Evolutionary conservation across 2,329 filamentous ascomycete species (phyloP).

Genomic region (Pestalotiopsis fici): DNA sequence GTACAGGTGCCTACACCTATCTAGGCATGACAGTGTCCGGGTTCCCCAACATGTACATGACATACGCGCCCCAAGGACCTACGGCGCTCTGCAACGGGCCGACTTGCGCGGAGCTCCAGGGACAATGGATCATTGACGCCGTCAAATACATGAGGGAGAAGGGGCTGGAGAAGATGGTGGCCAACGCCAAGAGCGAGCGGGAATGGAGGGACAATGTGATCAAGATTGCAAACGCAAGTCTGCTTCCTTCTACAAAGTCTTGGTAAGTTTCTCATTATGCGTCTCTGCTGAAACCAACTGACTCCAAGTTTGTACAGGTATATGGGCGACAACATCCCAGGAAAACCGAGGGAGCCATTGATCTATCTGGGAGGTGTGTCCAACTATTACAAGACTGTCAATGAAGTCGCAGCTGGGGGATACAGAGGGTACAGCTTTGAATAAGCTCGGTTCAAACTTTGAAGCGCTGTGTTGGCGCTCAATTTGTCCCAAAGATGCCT

Average conservation of each 20-base stretch:
- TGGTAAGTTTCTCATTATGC: conserved; percentile 18
- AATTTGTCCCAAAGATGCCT: too few relatives aligned
- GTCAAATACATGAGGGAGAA: conserved; percentile 31
- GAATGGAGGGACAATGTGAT: conserved; percentile 30
- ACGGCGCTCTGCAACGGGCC: conserved; percentile 39
- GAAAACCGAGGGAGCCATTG: conserved; percentile 35
- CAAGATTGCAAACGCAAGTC: conserved; percentile 25
- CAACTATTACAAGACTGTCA: conserved; percentile 11
- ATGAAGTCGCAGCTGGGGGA: not conserved
- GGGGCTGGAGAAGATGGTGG: conserved; percentile 29
- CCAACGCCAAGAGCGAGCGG: conserved; percentile 25
- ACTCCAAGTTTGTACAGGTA: conserved; percentile 23
- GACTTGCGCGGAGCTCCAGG: conserved; percentile 38
- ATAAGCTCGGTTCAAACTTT: not conserved
- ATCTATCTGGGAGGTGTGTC: conserved; percentile 29
- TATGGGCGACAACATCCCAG: conserved; percentile 40
- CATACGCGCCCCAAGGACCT: conserved; percentile 40
- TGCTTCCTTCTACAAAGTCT: conserved; percentile 30
- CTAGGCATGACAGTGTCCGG: conserved; percentile 39
- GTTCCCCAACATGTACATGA: conserved; percentile 48
- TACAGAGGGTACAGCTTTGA: conserved; percentile 2
- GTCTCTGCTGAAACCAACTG: not conserved
- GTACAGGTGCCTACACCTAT: conserved; percentile 31
- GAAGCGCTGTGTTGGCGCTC: too few relatives aligned
- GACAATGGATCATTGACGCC: conserved; percentile 33